phyloP scores from a whole-genome alignment of 768 basidiomycete species.

The Lactarius psammicola region DNA sequence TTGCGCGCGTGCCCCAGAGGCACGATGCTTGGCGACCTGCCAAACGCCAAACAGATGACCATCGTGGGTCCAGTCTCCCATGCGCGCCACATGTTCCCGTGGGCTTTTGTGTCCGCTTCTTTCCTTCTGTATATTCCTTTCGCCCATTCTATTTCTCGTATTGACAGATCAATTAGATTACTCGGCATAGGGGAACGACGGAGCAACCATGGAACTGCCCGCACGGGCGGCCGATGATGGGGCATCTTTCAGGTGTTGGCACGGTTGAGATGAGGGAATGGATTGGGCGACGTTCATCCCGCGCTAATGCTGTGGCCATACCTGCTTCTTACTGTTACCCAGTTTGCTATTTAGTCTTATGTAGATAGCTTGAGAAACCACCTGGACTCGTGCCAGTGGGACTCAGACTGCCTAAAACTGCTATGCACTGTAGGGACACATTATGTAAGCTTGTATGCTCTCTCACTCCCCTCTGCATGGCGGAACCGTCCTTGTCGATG shows the following conservation, averaged over 20 bases:
- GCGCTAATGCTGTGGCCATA: background rate
- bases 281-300: conserved; percentile 10
- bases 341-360: background rate
- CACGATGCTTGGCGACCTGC: conserved; percentile 90
- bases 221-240: conserved; percentile 39
- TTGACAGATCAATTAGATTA: conserved; percentile 28
- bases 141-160: background rate
- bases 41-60: conserved; percentile 77
- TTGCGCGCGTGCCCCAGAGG: conserved; percentile 94
- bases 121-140: too few relatives aligned
- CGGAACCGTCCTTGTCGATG: background rate
- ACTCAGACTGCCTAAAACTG: too few relatives aligned
- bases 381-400: background rate
- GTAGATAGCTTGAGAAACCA: too few relatives aligned
- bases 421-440: background rate
- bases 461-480: background rate
- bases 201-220: conserved; percentile 40
- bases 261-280: background rate
- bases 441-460: background rate
- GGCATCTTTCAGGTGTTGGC: conserved; percentile 28
- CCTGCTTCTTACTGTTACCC: too few relatives aligned
- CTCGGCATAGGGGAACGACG: conserved; percentile 38
- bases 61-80: conserved; percentile 39
- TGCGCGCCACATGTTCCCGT: conserved; percentile 6
- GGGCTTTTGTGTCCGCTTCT: too few relatives aligned